These are phyloP conservation scores for Zygosaccharomyces bailii DNA, from an alignment of 805 yeast species.

Conservation along the genomic window DNA sequence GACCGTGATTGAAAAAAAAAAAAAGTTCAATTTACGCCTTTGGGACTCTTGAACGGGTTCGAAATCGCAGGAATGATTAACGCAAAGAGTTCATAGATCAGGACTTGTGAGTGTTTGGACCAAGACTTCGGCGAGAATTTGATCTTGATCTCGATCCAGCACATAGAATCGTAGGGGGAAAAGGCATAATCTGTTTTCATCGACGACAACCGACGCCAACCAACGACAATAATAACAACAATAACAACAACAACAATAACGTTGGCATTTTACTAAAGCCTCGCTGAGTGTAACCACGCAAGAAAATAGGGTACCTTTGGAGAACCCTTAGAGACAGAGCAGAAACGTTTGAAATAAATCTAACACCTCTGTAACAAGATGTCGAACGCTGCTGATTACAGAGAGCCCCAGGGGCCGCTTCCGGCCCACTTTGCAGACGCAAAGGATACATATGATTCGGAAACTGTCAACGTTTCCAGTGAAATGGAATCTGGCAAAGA, in stretches of 20 bases:
- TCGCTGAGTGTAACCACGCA: not conserved
- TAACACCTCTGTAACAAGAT: not conserved
- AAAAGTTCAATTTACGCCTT: conserved; percentile 1
- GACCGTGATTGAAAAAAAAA: not conserved
- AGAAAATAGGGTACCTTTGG: not conserved
- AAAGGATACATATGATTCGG: not conserved
- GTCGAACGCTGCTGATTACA: not conserved
- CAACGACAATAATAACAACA: not conserved
- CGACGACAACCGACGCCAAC: not conserved
- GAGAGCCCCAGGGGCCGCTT: not conserved
- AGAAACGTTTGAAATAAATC: not conserved
- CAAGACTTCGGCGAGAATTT: not conserved
- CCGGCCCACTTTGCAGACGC: not conserved
- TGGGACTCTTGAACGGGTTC: not conserved
- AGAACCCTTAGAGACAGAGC: not conserved
- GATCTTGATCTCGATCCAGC: not conserved
- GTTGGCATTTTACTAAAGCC: not conserved
- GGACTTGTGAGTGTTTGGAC: not conserved
- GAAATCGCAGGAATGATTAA: not conserved
- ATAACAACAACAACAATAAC: not conserved
- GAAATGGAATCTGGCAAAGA: conserved; percentile 2
- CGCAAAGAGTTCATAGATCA: not conserved
- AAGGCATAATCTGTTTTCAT: not conserved
- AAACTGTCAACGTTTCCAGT: not conserved
- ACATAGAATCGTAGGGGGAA: not conserved